These are phyloP conservation scores for Dryadomyces quercus-mongolicae DNA, from an alignment of 2,329 filamentous ascomycete genomes.

Conservation along the genomic window DNA sequence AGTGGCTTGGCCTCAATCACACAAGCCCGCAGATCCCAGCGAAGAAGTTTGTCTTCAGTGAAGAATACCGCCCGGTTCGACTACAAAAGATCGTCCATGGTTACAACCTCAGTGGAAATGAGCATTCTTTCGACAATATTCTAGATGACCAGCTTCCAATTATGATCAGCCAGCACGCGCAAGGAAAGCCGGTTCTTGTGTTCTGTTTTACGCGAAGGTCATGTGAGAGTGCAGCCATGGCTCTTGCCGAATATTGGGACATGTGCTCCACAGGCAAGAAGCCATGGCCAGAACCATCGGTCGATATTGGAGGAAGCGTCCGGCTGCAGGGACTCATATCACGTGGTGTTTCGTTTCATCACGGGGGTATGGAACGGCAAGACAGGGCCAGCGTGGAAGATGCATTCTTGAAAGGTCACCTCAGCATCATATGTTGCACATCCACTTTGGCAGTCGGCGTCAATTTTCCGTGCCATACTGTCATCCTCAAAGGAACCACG, in stretches of 20 bases:
- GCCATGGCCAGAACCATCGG: constrained; percentile 50
- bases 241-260: constrained; percentile 55
- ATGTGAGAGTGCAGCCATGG: constrained; percentile 53
- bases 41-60: constrained; percentile 56
- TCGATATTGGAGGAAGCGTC: constrained; percentile 39
- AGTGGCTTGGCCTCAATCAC: constrained; percentile 61
- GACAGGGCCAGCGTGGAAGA: constrained; percentile 58
- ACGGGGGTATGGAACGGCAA: constrained; percentile 55
- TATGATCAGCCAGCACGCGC: constrained; percentile 53
- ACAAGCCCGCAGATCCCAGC: constrained; percentile 51
- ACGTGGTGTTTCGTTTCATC: constrained; percentile 66
- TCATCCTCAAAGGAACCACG: constrained; percentile 71
- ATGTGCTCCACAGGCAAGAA: constrained; percentile 35
- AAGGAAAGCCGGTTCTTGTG: constrained; percentile 66
- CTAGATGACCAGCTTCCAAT: constrained; percentile 54
- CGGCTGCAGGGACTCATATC: constrained; percentile 41
- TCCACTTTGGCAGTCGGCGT: constrained; percentile 76
- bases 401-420: constrained; percentile 56
- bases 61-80: constrained; percentile 69
- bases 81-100: constrained; percentile 68
- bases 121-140: constrained; percentile 64
- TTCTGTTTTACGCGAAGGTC: constrained; percentile 72
- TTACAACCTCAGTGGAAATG: constrained; percentile 51
- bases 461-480: constrained; percentile 73
- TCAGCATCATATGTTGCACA: constrained; percentile 76